Conservation (phyloP, 352 stramenopile species). For the Pythium sp. region DNA sequence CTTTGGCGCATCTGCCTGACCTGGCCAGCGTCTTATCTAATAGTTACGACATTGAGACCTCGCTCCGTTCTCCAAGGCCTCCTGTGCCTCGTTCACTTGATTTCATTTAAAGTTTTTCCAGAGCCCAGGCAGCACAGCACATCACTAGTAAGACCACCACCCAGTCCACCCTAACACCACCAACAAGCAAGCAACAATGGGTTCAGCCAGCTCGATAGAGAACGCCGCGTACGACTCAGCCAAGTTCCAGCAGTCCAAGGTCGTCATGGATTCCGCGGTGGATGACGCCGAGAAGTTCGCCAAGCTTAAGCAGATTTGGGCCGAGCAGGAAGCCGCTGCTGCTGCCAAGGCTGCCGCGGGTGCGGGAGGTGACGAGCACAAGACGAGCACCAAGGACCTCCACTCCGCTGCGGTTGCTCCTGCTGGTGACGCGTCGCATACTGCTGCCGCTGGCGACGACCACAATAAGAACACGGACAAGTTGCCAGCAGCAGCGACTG, state of each 20-base stretch:
- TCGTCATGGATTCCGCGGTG: constrained; percentile 51
- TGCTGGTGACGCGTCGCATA: neutral
- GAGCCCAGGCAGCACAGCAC: neutral
- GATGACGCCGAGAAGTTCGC: constrained; percentile 71
- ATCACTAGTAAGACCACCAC: too few relatives aligned
- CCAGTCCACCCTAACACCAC: neutral
- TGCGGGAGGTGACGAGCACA: constrained; percentile 21
- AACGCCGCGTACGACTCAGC: constrained; percentile 48
- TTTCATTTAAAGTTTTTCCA: constrained; percentile 12
- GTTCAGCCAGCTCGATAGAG: constrained; percentile 51
- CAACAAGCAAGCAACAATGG: constrained; percentile 28
- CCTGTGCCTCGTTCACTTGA: neutral
- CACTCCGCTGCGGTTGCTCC: constrained; percentile 6
- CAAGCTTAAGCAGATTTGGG: constrained; percentile 70
- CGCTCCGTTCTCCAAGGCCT: neutral
- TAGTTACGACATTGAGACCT: neutral
- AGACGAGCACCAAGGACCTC: constrained; percentile 37
- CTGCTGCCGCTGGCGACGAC: constrained; percentile 6
- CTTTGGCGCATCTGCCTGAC: neutral
- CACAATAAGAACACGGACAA: neutral
- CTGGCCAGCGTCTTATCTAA: neutral
- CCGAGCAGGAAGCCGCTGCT: constrained; percentile 17
- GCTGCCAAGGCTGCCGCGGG: neutral
- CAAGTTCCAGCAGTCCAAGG: constrained; percentile 73
- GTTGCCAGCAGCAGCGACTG: neutral